Evolutionary conservation across 2,329 filamentous ascomycete genomes (phyloP).

Genomic region (Penicillium digitatum): DNA sequence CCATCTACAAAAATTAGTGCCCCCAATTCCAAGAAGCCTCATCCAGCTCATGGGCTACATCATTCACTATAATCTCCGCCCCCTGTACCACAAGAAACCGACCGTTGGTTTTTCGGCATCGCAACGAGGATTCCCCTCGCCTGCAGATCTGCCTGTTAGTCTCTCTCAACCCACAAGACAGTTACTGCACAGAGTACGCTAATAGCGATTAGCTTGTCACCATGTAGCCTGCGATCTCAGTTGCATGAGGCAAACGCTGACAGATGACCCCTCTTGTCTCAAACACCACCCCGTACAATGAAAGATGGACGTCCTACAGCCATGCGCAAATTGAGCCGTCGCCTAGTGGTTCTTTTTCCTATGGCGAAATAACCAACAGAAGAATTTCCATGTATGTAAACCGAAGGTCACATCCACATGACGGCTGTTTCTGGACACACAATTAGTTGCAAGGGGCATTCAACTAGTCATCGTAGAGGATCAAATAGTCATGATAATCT

Average conservation of each 20-base stretch:
- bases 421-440: neutral
- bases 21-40: too few relatives aligned
- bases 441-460: neutral
- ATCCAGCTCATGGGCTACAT: too few relatives aligned
- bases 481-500: neutral
- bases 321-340: neutral
- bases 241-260: neutral
- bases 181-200: too few relatives aligned
- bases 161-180: too few relatives aligned
- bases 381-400: too few relatives aligned
- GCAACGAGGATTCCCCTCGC: too few relatives aligned
- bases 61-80: too few relatives aligned
- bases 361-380: too few relatives aligned
- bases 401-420: neutral
- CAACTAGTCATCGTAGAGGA: neutral
- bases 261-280: neutral
- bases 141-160: too few relatives aligned
- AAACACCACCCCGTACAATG: neutral
- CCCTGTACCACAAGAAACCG: too few relatives aligned
- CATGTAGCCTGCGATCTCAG: neutral
- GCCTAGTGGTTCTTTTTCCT: neutral
- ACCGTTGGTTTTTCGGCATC: too few relatives aligned
- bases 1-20: neutral
- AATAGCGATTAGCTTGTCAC: neutral
- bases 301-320: neutral